Percentiles rank a stretch among this genome's conserved stretches.
Evolutionary conservation across 2,329 filamentous ascomycete species (phyloP).

Genomic region (Fonsecaea nubica): DNA sequence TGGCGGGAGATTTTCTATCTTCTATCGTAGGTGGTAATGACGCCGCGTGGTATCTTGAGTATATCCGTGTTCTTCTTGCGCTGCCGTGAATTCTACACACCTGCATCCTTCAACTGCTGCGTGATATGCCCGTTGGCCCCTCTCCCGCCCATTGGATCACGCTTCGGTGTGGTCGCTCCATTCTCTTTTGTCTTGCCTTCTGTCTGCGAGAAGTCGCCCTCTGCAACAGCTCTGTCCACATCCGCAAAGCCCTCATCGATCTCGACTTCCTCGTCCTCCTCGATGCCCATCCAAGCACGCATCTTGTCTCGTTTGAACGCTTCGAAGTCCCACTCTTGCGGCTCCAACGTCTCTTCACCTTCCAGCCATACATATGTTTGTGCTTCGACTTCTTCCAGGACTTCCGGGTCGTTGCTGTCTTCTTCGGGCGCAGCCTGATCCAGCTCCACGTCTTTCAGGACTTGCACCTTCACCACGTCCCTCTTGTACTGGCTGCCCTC

Average conservation of each 20-base stretch:
- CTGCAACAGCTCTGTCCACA: constrained; percentile 36
- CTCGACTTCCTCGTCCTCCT: constrained; percentile 48
- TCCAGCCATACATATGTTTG: constrained; percentile 70
- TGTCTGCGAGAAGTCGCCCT: constrained; percentile 16
- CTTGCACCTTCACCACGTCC: constrained; percentile 53
- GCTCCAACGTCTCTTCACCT: constrained; percentile 63
- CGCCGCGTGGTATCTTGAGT: background rate
- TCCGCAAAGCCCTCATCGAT: constrained; percentile 42
- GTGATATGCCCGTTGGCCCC: constrained; percentile 39
- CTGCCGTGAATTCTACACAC: constrained; percentile 19
- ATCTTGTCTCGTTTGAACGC: constrained; percentile 80
- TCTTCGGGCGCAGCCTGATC: constrained; percentile 44
- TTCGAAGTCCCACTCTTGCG: constrained; percentile 84
- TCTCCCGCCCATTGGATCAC: constrained; percentile 39
- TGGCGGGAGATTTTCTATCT: background rate
- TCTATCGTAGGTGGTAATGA: background rate
- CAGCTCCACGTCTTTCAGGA: constrained; percentile 45
- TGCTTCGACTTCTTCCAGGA: constrained; percentile 54
- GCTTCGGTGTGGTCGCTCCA: background rate
- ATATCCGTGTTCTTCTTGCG: background rate
- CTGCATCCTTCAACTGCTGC: constrained; percentile 35
- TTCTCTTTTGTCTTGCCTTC: background rate
- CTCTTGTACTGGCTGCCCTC: constrained; percentile 78
- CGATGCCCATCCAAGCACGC: constrained; percentile 60
- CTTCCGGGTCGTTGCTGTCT: constrained; percentile 38